Conservation (phyloP, 768 basidiomycete species). For the Cystofilobasidium bisporidii region DNA sequence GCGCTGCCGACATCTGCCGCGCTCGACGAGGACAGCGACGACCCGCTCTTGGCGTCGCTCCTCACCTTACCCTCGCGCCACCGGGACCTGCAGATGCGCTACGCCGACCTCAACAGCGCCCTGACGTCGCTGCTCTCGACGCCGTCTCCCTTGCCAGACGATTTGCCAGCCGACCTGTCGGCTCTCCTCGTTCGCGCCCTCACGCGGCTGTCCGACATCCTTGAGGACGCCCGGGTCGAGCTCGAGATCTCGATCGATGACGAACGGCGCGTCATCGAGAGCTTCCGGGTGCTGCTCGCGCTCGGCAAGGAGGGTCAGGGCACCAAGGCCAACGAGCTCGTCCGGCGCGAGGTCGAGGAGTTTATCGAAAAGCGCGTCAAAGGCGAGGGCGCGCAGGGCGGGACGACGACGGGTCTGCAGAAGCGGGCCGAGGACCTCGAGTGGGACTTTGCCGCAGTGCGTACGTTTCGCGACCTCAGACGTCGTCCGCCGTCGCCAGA, state of each 20-base stretch:
- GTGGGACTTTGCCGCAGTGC: slow-evolving; percentile 1
- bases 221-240: slow-evolving; percentile 71
- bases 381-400: slow-evolving; percentile 39
- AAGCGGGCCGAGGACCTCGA: slow-evolving; percentile 23
- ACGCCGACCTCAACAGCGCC: neutral
- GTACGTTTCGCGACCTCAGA: neutral
- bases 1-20: neutral
- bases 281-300: slow-evolving; percentile 59
- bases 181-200: slow-evolving; percentile 48
- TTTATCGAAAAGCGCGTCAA: slow-evolving; percentile 5
- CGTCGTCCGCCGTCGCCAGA: neutral
- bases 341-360: slow-evolving; percentile 10
- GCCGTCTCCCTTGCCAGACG: neutral
- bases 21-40: neutral
- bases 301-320: slow-evolving; percentile 35
- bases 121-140: slow-evolving; percentile 11
- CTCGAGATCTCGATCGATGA: slow-evolving; percentile 69
- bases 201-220: slow-evolving; percentile 59
- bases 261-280: slow-evolving; percentile 55
- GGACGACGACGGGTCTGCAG: slow-evolving; percentile 39
- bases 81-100: slow-evolving; percentile 6
- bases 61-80: slow-evolving; percentile 5
- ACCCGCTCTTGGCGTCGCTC: slow-evolving; percentile 11
- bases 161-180: neutral
- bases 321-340: neutral